Percentiles rank a stretch among this genome's conserved stretches.
Evolutionary conservation across 495 filamentous ascomycete genomes (phyloP).

Genomic region (Aspergillus asperescens): DNA sequence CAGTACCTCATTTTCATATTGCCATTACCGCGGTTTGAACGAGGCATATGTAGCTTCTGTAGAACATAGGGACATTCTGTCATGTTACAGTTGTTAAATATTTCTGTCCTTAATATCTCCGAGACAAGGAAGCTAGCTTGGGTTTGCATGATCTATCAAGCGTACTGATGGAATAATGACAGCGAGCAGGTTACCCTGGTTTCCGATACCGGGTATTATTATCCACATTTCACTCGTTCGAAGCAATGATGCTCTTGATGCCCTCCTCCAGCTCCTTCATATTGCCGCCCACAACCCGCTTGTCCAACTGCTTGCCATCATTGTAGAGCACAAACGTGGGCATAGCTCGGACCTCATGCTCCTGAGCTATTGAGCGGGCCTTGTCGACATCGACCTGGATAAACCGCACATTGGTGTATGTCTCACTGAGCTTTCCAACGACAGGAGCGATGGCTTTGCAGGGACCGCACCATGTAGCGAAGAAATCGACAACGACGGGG

Average conservation of each 20-base stretch:
- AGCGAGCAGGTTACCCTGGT: no score
- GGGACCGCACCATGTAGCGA: slow-evolving; percentile 83
- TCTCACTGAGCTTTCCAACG: slow-evolving; percentile 55
- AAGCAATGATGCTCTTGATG: slow-evolving; percentile 13
- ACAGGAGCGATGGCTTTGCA: slow-evolving; percentile 31
- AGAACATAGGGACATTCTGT: no score
- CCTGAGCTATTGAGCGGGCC: slow-evolving; percentile 61
- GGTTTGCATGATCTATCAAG: no score
- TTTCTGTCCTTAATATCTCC: no score
- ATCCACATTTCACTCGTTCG: background rate
- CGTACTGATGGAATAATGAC: no score
- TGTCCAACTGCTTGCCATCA: slow-evolving; percentile 48
- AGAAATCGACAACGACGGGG: slow-evolving; percentile 73
- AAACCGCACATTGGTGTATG: slow-evolving; percentile 54
- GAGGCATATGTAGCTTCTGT: no score
- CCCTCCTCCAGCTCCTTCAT: slow-evolving; percentile 19
- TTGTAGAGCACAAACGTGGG: slow-evolving; percentile 80
- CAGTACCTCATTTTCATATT: no score
- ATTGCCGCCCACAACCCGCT: slow-evolving; percentile 19
- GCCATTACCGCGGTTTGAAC: no score
- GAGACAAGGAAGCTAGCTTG: no score
- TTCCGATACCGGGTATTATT: no score
- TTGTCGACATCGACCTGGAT: slow-evolving; percentile 85
- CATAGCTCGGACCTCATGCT: slow-evolving; percentile 79
- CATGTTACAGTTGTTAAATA: no score